Base-by-base conservation (phyloP, 1,284 basidiomycete genomes). In the Melampsora americana region DNA sequence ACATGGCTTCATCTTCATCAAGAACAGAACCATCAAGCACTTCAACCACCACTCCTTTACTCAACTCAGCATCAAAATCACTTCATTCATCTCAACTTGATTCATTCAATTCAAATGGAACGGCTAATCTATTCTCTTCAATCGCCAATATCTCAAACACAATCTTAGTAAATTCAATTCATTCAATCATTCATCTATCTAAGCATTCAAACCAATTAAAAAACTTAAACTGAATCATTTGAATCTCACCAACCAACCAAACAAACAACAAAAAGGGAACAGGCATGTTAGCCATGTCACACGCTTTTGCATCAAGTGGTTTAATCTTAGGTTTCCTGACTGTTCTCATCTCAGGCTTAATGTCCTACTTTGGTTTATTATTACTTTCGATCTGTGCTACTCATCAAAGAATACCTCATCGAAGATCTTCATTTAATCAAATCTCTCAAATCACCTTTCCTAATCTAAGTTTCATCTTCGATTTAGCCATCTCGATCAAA, bases 401-500 rank as follows among this genome's bases (percentile, higher is more conserved):
- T n/a, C 86, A 89, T n/a, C 70, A 44, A 77, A 87, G 92, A 0
- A 84, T 84, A 14, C 89, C 91, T 78, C 85, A 91, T 11, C 83
- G 84, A 60, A 88, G 87, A 48, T 86, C 93, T 12, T 94, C 92
- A 32, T 97, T 96, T 84, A 94, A 93, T 79, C 89, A 91, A 46
- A 86, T 97, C 23, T 88, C 92, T 0, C 86, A 90, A 79, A 84
- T 96, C 78, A 94, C 94, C 0, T 95, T 93, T 79, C 84, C 92
- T 23, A 86, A 85, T 48, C 90, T 90, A 0, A 90, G 91, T 0
- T 86, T 92, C 71, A 91, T 92, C 82, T 93, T 95, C 80, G 92
- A 99, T 83, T 87, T 90, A 2, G 95, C 95, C 7, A 97, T 99
- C 80, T 95, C 94, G 1, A 90, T 91, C 83, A 97, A 97, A 83